Percentiles rank a stretch among this genome's conserved stretches.
Conservation (phyloP, 2,329 filamentous ascomycete genomes). For the Neofusicoccum kwambonambiense region DNA sequence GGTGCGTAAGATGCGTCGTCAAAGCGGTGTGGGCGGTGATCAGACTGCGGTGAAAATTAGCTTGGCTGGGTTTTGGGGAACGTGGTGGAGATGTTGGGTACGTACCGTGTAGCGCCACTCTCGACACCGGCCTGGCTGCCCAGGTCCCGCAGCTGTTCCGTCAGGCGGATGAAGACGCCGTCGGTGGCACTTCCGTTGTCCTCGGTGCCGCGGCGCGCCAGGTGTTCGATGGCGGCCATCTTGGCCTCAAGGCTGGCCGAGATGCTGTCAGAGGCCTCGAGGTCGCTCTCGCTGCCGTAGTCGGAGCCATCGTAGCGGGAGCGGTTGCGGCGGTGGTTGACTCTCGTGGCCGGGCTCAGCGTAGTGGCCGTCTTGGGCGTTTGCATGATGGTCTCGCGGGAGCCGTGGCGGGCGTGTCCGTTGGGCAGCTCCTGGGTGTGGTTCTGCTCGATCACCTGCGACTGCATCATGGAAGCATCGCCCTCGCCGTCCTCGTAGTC, state of each 20-base stretch:
- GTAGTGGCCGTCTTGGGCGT: conserved; percentile 36
- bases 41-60: conserved; percentile 50
- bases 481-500: conserved; percentile 53
- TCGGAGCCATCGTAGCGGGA: conserved; percentile 67
- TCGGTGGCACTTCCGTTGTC: conserved; percentile 64
- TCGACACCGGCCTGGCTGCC: conserved; percentile 71
- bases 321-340: conserved; percentile 42
- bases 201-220: conserved; percentile 63
- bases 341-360: conserved; percentile 36
- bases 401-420: conserved; percentile 28
- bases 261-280: conserved; percentile 65
- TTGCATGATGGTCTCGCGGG: conserved; percentile 46
- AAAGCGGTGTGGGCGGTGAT: conserved; percentile 74
- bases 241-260: conserved; percentile 64
- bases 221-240: conserved; percentile 70
- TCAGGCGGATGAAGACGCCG: conserved; percentile 66
- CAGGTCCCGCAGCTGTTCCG: conserved; percentile 68
- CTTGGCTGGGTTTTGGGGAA: background rate
- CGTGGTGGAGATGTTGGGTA: background rate
- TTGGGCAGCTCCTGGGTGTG: conserved; percentile 26
- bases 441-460: conserved; percentile 30
- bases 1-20: conserved; percentile 71
- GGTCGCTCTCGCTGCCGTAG: conserved; percentile 70
- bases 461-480: conserved; percentile 35
- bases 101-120: conserved; percentile 67